Conservation (phyloP, 345 rosid species). For the Bruguiera gymnorhiza region DNA sequence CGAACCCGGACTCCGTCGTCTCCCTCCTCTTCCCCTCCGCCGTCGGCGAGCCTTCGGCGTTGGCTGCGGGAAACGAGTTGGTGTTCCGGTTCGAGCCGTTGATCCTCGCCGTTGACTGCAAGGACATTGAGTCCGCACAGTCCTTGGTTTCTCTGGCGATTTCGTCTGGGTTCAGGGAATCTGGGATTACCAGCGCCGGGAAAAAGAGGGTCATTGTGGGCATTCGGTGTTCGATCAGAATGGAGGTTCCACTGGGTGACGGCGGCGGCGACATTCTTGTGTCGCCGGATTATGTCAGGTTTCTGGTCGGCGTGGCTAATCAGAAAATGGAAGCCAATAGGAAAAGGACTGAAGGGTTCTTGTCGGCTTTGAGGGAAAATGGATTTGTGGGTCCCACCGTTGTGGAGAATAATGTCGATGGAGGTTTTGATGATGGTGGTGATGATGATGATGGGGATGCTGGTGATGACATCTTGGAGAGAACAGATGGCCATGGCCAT, state of each 20-base stretch:
- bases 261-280: constrained; percentile 45
- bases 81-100: constrained; percentile 88
- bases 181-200: constrained; percentile 72
- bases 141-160: constrained; percentile 65
- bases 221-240: constrained; percentile 71
- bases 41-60: constrained; percentile 2
- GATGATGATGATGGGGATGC: constrained; percentile 14
- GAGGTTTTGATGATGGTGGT: not conserved
- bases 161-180: constrained; percentile 70
- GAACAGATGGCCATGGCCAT: constrained; percentile 1
- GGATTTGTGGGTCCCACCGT: constrained; percentile 26
- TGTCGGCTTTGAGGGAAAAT: constrained; percentile 36
- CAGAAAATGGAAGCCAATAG: constrained; percentile 84
- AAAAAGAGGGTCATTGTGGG: constrained; percentile 72
- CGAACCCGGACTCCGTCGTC: constrained; percentile 44
- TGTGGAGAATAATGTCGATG: constrained; percentile 14
- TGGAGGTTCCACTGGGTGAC: constrained; percentile 86
- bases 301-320: constrained; percentile 66
- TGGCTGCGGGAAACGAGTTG: constrained; percentile 28
- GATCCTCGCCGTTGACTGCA: constrained; percentile 77
- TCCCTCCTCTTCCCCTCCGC: constrained; percentile 48
- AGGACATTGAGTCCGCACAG: constrained; percentile 61
- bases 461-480: constrained; percentile 13
- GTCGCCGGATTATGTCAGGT: constrained; percentile 60
- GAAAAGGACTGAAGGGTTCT: constrained; percentile 62